Evolutionary conservation across 495 filamentous ascomycete species (phyloP).

Genomic region (Penicillium subrubescens): DNA sequence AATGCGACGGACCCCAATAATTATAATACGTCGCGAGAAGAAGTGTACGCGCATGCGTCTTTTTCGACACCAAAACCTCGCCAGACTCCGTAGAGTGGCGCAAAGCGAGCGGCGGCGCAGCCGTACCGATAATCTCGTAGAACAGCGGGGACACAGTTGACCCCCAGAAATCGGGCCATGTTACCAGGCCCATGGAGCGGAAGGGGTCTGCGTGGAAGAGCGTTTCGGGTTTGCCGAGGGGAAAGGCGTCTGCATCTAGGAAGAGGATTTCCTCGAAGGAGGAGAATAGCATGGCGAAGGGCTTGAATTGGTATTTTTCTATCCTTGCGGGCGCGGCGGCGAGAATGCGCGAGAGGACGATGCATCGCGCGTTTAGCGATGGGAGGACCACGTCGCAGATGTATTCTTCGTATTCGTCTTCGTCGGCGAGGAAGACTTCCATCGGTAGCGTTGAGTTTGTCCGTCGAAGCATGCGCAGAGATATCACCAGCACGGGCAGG

Average conservation of each 20-base stretch:
- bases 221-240: slow-evolving; percentile 40
- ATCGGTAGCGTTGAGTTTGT: slow-evolving; percentile 53
- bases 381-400: slow-evolving; percentile 52
- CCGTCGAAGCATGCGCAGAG: slow-evolving; percentile 52
- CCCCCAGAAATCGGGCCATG: slow-evolving; percentile 61
- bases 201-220: slow-evolving; percentile 49
- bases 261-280: slow-evolving; percentile 54
- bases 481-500: slow-evolving; percentile 43
- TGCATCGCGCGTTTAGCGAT: slow-evolving; percentile 46
- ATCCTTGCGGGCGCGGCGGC: slow-evolving; percentile 20
- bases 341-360: slow-evolving; percentile 39
- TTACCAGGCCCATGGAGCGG: slow-evolving; percentile 45
- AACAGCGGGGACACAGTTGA: slow-evolving; percentile 47
- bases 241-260: slow-evolving; percentile 52
- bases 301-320: slow-evolving; percentile 51
- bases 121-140: slow-evolving; percentile 47
- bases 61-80: slow-evolving; percentile 49
- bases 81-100: slow-evolving; percentile 51
- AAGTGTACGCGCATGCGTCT: slow-evolving; percentile 43
- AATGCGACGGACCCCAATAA: slow-evolving; percentile 50
- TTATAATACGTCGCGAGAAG: slow-evolving; percentile 60
- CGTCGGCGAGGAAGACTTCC: slow-evolving; percentile 51
- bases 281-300: slow-evolving; percentile 52
- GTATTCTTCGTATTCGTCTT: slow-evolving; percentile 43
- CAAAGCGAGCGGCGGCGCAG: slow-evolving; percentile 18